Evolutionary conservation across 2,329 filamentous ascomycete species (phyloP), one percentile per base, ranked within the genome.

Genomic region (Penicillium brasilianum): DNA sequence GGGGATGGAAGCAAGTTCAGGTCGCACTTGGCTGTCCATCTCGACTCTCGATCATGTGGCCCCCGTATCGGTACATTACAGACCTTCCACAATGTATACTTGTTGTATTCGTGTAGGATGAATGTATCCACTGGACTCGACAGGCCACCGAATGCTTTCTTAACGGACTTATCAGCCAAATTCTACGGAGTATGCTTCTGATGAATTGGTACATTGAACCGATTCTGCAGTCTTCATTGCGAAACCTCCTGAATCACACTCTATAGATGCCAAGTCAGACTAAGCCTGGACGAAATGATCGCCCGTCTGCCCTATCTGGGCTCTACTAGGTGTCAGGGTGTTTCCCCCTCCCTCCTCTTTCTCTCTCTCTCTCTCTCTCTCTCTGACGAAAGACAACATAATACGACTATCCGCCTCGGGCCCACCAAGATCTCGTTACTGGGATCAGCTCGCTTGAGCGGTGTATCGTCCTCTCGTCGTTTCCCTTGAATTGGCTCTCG

Each of bases 21-120:
- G 51, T 54, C 34, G 36, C 25, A 36, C 51, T 54, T 37, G 34
- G n/a, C n/a, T n/a, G n/a, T n/a, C n/a, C n/a, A n/a, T n/a, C n/a
- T 28, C 36, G 22, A 54, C 22, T 32, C 37, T 18, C 22, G 36
- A 54, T 54, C 51, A 54, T 54, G 51, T 54, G 51, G 51, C 50
- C 36, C 18, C 36, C 37, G n/a, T 44, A 22, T 54, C 37, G 51
- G 51, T 41, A 54, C 10, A 6, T 25, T 54, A 25, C 37, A 28
- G 25, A 50, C 22, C 9, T 16, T 16, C 20, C 11, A 28, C 43
- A 4, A 46, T 46, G 20, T 46, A 46, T 14, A 46, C 43, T 28
- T 28, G 25, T 28, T 28, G 25, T 28, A 28, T 41, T n/a, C 8
- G n/a, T n/a, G n/a, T n/a, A n/a, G n/a, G n/a, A n/a, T n/a, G n/a